A percentile compares a stretch with the other conserved stretches of the same genome.
phyloP scores from a whole-genome alignment of 2,329 filamentous ascomycete species.

The Claviceps sp. region DNA sequence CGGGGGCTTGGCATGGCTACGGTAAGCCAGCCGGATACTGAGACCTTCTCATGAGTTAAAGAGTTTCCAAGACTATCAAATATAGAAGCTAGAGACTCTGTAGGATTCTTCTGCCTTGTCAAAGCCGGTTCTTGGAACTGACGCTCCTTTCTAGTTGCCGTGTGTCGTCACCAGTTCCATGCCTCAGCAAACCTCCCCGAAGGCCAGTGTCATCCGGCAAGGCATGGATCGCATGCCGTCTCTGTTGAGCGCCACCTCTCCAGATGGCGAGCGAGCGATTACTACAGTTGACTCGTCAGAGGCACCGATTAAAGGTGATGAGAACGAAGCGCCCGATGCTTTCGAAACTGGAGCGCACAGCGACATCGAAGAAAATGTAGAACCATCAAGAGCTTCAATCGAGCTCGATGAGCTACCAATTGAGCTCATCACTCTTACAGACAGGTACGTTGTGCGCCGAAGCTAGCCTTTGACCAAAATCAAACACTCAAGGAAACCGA shows the following conservation, averaged over 20 bases:
- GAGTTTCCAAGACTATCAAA: not conserved
- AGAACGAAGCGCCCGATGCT: constrained; percentile 27
- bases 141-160: constrained; percentile 5
- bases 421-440: constrained; percentile 79
- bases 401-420: constrained; percentile 85
- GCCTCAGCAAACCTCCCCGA: constrained; percentile 18
- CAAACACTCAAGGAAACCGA: not conserved
- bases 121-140: not conserved
- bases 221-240: constrained; percentile 18
- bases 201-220: constrained; percentile 18
- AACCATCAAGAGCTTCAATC: constrained; percentile 42
- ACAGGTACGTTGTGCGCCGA: constrained; percentile 46
- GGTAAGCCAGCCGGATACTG: not conserved
- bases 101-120: not conserved
- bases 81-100: not conserved
- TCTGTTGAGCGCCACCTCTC: constrained; percentile 13
- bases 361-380: constrained; percentile 30
- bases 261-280: constrained; percentile 25
- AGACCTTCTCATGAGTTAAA: not conserved
- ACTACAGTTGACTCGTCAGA: constrained; percentile 28
- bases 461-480: not conserved
- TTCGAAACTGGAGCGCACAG: constrained; percentile 33
- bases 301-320: constrained; percentile 12
- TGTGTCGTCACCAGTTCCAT: constrained; percentile 17
- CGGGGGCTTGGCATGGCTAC: not conserved